Evolutionary conservation across 129 eudicot genomes (phyloP), one percentile per base, ranked within the genome.

Genomic region (Tagetes erecta): DNA sequence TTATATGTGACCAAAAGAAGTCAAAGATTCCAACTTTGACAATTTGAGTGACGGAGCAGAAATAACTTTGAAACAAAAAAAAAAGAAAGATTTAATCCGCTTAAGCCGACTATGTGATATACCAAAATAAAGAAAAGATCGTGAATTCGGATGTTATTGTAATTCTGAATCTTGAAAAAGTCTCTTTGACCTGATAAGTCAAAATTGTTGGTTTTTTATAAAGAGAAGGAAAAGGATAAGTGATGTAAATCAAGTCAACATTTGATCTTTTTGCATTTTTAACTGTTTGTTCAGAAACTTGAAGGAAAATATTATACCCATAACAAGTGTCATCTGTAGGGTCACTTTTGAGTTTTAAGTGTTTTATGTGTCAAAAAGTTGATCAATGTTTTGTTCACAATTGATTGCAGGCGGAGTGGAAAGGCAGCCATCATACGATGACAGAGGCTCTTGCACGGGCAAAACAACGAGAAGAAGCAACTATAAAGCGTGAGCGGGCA

Each of bases 401-500:
- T 59, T n/a, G 7, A 44, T 46, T 39, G 83, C 84, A 95, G 97
- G 88, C 82, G 73, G 99, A 91, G 81, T 95, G 97, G 96, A 84
- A 72, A 80, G 79, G 86, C 76, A 96, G 92, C 71, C 78, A 87
- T 37, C 90, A 85, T 58, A 88, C 99, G 52, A 76, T 85, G 90
- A 88, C 80, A 12, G 88, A 85, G 67, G 88, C 87, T 80, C 86
- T 91, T 56, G 80, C 97, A n/a, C 87, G 86, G 51, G 82, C 85
- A 58, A 93, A 91, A 83, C 88, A 80, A 68, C 79, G 97, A 84
- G 99, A 95, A 85, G 99, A 84, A 76, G 99, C 99, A 70, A 83
- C 97, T 40, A 75, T 88, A 57, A 95, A 84, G 83, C 91, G 99
- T 35, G 99, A 91, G 50, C 86, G 99, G 56, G 87, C 99, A 68